phyloP scores from a whole-genome alignment of 176 grass and related monocot species.

The Rhipidocladum racemiflorum region DNA sequence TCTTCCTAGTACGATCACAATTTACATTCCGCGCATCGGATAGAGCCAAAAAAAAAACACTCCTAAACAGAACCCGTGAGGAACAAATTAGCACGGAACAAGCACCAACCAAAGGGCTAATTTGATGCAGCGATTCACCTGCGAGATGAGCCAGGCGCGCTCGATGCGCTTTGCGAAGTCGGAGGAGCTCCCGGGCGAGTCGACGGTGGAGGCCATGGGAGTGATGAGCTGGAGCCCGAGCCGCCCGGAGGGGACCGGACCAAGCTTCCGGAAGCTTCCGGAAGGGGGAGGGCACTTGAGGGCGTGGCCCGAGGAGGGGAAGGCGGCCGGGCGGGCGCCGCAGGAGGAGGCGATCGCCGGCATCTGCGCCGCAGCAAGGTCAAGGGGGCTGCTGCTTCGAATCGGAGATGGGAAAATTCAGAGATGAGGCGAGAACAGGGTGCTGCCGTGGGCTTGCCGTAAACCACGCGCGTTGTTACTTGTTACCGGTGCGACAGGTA shows the following conservation, averaged over 20 bases:
- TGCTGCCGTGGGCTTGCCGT: slow-evolving; percentile 8
- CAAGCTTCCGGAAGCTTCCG: slow-evolving; percentile 20
- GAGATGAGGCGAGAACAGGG: background rate
- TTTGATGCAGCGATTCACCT: slow-evolving; percentile 31
- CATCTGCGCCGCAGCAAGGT: slow-evolving; percentile 25
- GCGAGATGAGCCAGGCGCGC: slow-evolving; percentile 84
- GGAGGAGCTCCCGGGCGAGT: slow-evolving; percentile 63
- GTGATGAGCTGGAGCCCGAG: slow-evolving; percentile 3
- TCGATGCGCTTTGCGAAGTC: slow-evolving; percentile 77
- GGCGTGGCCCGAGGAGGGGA: background rate
- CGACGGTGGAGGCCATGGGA: slow-evolving; percentile 58
- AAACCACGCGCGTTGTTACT: slow-evolving; percentile 13
- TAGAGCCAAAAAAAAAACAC: too few species aligned
- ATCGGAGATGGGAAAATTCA: background rate
- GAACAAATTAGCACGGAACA: background rate
- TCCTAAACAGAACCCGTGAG: background rate
- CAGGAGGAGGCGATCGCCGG: slow-evolving; percentile 32
- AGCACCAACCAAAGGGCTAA: background rate
- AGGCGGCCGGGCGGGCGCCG: slow-evolving; percentile 2
- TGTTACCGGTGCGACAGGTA: background rate
- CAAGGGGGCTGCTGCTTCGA: background rate
- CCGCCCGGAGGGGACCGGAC: background rate
- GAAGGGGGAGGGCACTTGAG: background rate
- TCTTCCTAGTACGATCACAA: background rate
- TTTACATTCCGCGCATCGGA: background rate